Base-by-base conservation (phyloP, 768 basidiomycete genomes). In the Pleurotus cornucopiae region DNA sequence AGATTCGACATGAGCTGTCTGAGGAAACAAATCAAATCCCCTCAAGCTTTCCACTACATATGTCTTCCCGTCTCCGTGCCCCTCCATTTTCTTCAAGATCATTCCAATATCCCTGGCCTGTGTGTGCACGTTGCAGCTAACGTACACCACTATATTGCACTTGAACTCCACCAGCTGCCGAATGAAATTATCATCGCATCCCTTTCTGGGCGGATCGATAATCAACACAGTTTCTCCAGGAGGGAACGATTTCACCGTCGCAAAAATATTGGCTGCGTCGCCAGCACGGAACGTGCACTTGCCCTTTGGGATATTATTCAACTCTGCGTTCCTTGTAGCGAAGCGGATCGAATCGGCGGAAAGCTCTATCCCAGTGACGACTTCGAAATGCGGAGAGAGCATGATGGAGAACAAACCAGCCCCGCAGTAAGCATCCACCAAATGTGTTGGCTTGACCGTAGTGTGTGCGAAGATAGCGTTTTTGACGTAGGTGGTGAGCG, bases 371-470 rank as follows among this genome's bases (percentile, higher is more conserved):
- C 96, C 96, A 1, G 89, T 85, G 37, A 97, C 82, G n/a, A 72
- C 76, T 14, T 76, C 65, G 68, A 98, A 97, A 59, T 81, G 71
- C 0, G 83, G 80, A 2, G 89, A 87, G 48, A 98, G 85, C 11
- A 84, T 81, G 75, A 96, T 85, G 2, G 90, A 85, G 69, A 96
- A 95, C 53, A 95, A 80, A 3, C 94, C 94, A 12, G 85, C 83
- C 43, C 94, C 94, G 67, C 94, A 98, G 71, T 96, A 96, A 2
- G 95, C 86, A 67, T 99, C 96, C 26, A 99, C 92, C 45, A 98
- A 86, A 70, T 96, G 94, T 0, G 90, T 94, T 1, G 84, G 84
- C 5, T 54, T 59, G 57, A 52, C 40, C 48, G 51, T 37, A 64
- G 44, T 57, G 61, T 49, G 44, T 16, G 71, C 71, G 63, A 86